Evolutionary conservation across 768 basidiomycete species (phyloP).

Genomic region (Leccinum incarnatum): DNA sequence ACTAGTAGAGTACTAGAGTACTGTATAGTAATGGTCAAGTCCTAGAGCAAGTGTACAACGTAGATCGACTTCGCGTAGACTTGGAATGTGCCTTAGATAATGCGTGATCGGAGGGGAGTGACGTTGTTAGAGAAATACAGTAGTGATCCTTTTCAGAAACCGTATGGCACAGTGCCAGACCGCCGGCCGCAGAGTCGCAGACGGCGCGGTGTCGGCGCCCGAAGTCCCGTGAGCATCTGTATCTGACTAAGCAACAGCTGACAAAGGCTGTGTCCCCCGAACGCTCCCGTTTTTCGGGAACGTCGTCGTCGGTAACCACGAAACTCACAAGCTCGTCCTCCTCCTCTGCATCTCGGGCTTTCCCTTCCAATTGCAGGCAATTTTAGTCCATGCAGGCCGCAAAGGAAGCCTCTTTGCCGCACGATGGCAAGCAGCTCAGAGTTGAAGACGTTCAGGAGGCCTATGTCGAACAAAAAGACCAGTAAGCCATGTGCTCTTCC

Average conservation of each 20-base stretch:
- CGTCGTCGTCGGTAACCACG: not conserved
- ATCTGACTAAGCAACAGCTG: constrained; percentile 21
- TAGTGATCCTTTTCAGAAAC: too few species aligned
- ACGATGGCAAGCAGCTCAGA: constrained; percentile 37
- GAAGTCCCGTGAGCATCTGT: not conserved
- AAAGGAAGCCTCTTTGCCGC: constrained; percentile 14
- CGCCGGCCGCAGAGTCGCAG: too few species aligned
- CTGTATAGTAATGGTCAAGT: constrained; percentile 13
- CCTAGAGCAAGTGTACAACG: constrained; percentile 43
- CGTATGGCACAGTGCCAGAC: too few species aligned
- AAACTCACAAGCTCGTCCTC: not conserved
- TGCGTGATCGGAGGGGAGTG: too few species aligned
- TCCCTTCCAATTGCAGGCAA: constrained; percentile 3
- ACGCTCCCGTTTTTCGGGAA: not conserved
- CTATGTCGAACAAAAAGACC: constrained; percentile 72
- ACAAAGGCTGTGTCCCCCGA: constrained; percentile 4
- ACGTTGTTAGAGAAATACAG: too few species aligned
- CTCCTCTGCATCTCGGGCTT: constrained; percentile 1
- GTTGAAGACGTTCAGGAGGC: constrained; percentile 74
- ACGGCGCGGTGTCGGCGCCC: too few species aligned
- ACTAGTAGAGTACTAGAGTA: constrained; percentile 1
- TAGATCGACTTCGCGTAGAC: too few species aligned
- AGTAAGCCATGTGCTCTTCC: constrained; percentile 43
- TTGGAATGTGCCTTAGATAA: too few species aligned
- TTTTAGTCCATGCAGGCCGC: constrained; percentile 14